Evolutionary conservation across 768 basidiomycete genomes (phyloP).

Genomic region (Cystofilobasidium bisporidii): DNA sequence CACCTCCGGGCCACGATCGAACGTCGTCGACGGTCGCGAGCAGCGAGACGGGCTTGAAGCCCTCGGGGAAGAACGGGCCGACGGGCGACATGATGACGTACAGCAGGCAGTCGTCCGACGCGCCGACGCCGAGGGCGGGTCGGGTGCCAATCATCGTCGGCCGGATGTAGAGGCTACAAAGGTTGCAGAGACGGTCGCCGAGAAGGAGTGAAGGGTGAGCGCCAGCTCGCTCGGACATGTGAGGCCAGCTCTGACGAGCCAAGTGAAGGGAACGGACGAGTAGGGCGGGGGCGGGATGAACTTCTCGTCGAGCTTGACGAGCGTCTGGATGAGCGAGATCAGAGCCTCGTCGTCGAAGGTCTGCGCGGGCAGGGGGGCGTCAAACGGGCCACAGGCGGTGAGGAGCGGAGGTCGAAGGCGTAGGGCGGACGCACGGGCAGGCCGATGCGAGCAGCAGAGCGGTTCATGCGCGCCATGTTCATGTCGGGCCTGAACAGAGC

Average conservation of each 20-base stretch:
- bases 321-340: conserved; percentile 28
- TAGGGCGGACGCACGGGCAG: conserved; percentile 28
- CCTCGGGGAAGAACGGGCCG: conserved; percentile 32
- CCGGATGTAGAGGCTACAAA: conserved; percentile 17
- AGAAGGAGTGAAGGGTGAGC: too few relatives aligned
- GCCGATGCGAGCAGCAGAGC: conserved; percentile 29
- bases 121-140: conserved; percentile 31
- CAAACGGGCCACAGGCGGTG: too few relatives aligned
- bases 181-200: too few relatives aligned
- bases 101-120: conserved; percentile 28
- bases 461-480: conserved; percentile 34
- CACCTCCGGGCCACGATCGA: conserved; percentile 77
- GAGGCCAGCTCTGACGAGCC: too few relatives aligned
- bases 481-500: conserved; percentile 32
- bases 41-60: conserved; percentile 31
- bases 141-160: conserved; percentile 33
- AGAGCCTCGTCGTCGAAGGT: conserved; percentile 30
- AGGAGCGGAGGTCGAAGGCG: too few relatives aligned
- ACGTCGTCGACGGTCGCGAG: conserved; percentile 61
- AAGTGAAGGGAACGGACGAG: conserved; percentile 8
- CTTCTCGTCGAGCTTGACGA: conserved; percentile 30
- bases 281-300: conserved; percentile 32
- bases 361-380: conserved; percentile 7
- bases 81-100: conserved; percentile 33
- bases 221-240: too few relatives aligned